These are phyloP conservation scores for Camellia lanceoleosa DNA, from an alignment of 148 eudicot species.

Conservation along the genomic window DNA sequence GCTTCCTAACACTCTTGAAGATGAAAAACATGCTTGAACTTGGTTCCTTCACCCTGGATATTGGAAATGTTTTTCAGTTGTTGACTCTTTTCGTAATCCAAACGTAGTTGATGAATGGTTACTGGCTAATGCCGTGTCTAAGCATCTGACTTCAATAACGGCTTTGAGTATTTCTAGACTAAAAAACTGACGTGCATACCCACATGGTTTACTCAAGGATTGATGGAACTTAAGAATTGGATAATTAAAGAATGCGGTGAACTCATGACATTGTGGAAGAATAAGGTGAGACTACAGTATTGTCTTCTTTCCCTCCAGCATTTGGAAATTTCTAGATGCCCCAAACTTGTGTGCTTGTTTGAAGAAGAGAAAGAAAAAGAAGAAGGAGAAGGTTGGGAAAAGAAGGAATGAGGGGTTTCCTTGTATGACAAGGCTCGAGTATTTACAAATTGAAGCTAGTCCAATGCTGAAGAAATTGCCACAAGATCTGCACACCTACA, in stretches of 20 bases:
- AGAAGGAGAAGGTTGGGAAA: neutral
- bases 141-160: neutral
- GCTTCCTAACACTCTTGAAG: neutral
- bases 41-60: too few species aligned
- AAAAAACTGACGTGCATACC: neutral
- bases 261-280: neutral
- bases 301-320: neutral
- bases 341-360: neutral
- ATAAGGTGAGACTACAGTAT: neutral
- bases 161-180: neutral
- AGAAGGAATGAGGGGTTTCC: neutral
- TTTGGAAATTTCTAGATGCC: neutral
- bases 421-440: neutral
- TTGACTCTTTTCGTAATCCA: neutral
- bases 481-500: neutral
- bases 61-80: too few species aligned
- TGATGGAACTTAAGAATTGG: neutral
- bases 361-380: neutral
- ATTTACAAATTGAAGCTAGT: conserved; percentile 4
- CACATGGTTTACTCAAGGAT: too few species aligned
- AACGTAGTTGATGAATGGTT: neutral
- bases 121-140: neutral
- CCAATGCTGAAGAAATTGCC: neutral
- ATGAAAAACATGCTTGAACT: neutral
- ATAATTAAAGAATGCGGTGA: neutral